Percentiles rank a stretch among this genome's conserved stretches.
Evolutionary conservation across 129 eudicot species (phyloP).

Genomic region (Chrysanthemum lavandulifolium): DNA sequence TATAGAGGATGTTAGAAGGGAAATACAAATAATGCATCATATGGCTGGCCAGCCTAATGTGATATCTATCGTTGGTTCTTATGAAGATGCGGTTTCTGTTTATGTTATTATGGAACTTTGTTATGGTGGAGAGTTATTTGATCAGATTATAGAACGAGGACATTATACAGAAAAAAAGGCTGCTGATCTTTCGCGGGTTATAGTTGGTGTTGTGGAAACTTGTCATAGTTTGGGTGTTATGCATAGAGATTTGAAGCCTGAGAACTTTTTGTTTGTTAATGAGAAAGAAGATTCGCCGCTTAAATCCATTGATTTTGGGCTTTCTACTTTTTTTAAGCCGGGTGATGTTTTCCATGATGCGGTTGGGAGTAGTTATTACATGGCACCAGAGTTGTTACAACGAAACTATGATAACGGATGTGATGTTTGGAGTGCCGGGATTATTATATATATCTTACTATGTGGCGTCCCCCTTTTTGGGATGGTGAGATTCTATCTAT

Average conservation of each 20-base stretch:
- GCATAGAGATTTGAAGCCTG: slow-evolving; percentile 90
- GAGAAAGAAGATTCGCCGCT: slow-evolving; percentile 71
- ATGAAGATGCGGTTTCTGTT: slow-evolving; percentile 84
- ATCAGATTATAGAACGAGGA: slow-evolving; percentile 73
- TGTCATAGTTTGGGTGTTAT: slow-evolving; percentile 91
- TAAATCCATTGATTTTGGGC: slow-evolving; percentile 79
- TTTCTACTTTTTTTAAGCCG: slow-evolving; percentile 74
- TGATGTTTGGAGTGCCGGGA: slow-evolving; percentile 98
- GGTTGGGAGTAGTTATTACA: slow-evolving; percentile 85
- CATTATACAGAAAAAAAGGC: slow-evolving; percentile 85
- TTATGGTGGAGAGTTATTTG: slow-evolving; percentile 83
- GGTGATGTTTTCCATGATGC: slow-evolving; percentile 77
- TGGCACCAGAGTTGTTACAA: slow-evolving; percentile 81
- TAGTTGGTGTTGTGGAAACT: slow-evolving; percentile 70
- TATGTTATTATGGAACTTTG: slow-evolving; percentile 84
- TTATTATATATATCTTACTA: slow-evolving; percentile 75
- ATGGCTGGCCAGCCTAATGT: slow-evolving; percentile 74
- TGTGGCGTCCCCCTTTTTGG: slow-evolving; percentile 98
- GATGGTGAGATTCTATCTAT: slow-evolving; percentile 56
- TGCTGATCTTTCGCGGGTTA: slow-evolving; percentile 72
- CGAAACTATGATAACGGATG: slow-evolving; percentile 73
- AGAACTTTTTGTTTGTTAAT: slow-evolving; percentile 68
- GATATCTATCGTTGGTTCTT: slow-evolving; percentile 62
- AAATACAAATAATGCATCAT: slow-evolving; percentile 91
- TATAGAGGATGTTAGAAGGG: slow-evolving; percentile 87